phyloP scores from a whole-genome alignment of 371 early-diverging fungal genomes.

The Rhizopus stolonifer region DNA sequence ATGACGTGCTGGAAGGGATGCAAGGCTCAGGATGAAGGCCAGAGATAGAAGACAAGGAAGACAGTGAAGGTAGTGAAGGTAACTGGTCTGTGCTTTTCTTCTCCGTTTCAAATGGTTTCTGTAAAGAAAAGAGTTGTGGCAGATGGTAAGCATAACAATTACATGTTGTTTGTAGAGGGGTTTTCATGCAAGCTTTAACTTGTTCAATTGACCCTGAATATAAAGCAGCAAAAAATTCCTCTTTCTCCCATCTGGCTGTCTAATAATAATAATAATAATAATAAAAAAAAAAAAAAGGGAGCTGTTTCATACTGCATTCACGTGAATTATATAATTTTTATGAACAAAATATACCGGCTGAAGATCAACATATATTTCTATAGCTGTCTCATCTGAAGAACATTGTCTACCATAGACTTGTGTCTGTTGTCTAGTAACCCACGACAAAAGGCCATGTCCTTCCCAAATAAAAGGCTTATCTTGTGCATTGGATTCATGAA shows the following conservation, averaged over 20 bases:
- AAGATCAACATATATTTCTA: slow-evolving; percentile 33
- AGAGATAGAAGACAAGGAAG: slow-evolving; percentile 24
- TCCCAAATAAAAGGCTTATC: slow-evolving; percentile 39
- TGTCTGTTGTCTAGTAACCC: slow-evolving; percentile 33
- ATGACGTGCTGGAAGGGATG: slow-evolving; percentile 16
- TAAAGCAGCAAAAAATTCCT: slow-evolving; percentile 44
- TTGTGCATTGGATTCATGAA: slow-evolving; percentile 31
- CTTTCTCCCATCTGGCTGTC: slow-evolving; percentile 43
- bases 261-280: too few species aligned
- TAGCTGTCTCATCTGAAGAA: slow-evolving; percentile 8
- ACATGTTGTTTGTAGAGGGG: slow-evolving; percentile 22
- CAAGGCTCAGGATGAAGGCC: slow-evolving; percentile 41
- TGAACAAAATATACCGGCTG: slow-evolving; percentile 38
- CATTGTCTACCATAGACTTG: slow-evolving; percentile 27
- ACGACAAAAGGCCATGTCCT: slow-evolving; percentile 46
- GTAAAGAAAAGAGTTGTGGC: slow-evolving; percentile 2
- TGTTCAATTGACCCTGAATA: slow-evolving; percentile 33
- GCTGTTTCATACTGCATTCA: neutral
- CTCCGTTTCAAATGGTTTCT: slow-evolving; percentile 18
- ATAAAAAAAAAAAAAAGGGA: neutral
- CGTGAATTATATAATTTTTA: neutral
- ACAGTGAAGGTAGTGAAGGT: slow-evolving; percentile 26
- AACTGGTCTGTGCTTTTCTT: slow-evolving; percentile 15
- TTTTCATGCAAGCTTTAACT: slow-evolving; percentile 21
- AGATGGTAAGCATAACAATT: slow-evolving; percentile 23